Evolutionary conservation across 2,329 filamentous ascomycete genomes (phyloP).

Genomic region (Fusarium aywerte): DNA sequence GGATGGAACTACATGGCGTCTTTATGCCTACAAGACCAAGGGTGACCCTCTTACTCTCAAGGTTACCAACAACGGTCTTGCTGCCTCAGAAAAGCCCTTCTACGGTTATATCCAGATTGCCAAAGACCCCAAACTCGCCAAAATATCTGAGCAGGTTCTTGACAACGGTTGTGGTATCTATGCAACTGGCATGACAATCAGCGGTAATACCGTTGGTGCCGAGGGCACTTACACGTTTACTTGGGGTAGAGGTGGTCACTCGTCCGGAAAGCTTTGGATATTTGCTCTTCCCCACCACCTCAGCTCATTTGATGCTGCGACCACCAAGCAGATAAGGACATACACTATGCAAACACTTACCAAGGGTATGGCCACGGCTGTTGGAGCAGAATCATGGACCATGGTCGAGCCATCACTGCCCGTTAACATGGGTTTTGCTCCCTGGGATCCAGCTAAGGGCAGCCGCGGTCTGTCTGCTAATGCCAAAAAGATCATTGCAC

Average conservation of each 20-base stretch:
- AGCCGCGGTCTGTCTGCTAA: slow-evolving; percentile 61
- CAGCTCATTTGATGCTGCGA: slow-evolving; percentile 73
- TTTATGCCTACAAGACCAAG: slow-evolving; percentile 75
- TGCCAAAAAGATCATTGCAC: slow-evolving; percentile 69
- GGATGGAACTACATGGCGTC: slow-evolving; percentile 79
- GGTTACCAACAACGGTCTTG: slow-evolving; percentile 71
- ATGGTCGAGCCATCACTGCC: slow-evolving; percentile 81
- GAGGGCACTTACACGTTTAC: slow-evolving; percentile 77
- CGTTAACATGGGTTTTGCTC: slow-evolving; percentile 77
- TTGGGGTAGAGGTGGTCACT: slow-evolving; percentile 77
- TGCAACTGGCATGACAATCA: slow-evolving; percentile 70
- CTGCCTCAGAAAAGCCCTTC: slow-evolving; percentile 75
- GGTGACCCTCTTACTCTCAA: slow-evolving; percentile 73
- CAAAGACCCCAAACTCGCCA: slow-evolving; percentile 71
- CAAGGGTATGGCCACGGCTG: slow-evolving; percentile 81
- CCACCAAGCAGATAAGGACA: slow-evolving; percentile 61
- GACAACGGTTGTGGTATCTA: slow-evolving; percentile 83
- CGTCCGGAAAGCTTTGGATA: slow-evolving; percentile 74
- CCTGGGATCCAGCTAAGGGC: slow-evolving; percentile 72
- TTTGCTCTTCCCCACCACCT: slow-evolving; percentile 90
- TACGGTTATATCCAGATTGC: slow-evolving; percentile 84
- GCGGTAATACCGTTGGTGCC: slow-evolving; percentile 68
- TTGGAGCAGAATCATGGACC: slow-evolving; percentile 79
- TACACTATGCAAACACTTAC: slow-evolving; percentile 81
- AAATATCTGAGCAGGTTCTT: slow-evolving; percentile 70